Evolutionary conservation across 2,329 filamentous ascomycete genomes (phyloP), one percentile per base, ranked within the genome.

Genomic region (Aspergillus ochraceoroseus): DNA sequence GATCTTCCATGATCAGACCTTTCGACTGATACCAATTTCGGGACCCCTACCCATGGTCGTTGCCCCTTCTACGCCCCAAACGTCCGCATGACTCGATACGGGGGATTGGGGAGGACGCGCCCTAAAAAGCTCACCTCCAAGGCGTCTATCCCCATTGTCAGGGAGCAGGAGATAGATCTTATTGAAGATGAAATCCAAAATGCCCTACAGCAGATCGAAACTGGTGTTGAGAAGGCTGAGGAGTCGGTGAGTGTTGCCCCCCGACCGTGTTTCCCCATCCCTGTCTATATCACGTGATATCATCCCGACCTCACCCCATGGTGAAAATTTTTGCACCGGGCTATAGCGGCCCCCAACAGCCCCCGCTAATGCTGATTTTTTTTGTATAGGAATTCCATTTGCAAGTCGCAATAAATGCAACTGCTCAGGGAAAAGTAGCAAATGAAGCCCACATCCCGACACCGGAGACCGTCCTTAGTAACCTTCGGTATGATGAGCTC

Each of bases 151-250:
- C 82, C 83, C 46, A 83, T 98, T 57, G 78, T 95, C 61, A 80
- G 85, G 65, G 90, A 96, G 71, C 77, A 87, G 67, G 86, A 96
- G 63, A 84, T 96, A 69, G 88, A 95, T 63, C 76, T 83, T 59
- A 80, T 88, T 68, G 94, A 95, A 67, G 87, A 94, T 70, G 79
- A 82, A 53, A 79, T 85, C 58, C 82, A 90, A 63, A 85, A 84
- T 55, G 83, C 84, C 64, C 86, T 79, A 73, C 80, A 75, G 70
- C 87, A 83, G 60, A 87, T 95, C 63, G 88, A 92, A 63, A 95
- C 89, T 53, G 92, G 92, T 68, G 92, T 98, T 57, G 92, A 98
- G 70, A 89, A 94, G 65, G 86, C 82, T 52, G 92, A 98, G 71
- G 89, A 96, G 79, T 90, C 90, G 72, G 92, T 95, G 70, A 80